Evolutionary conservation across 148 eudicot species (phyloP), one percentile per base, ranked within the genome.

Genomic region (Gaultheria prostrata): DNA sequence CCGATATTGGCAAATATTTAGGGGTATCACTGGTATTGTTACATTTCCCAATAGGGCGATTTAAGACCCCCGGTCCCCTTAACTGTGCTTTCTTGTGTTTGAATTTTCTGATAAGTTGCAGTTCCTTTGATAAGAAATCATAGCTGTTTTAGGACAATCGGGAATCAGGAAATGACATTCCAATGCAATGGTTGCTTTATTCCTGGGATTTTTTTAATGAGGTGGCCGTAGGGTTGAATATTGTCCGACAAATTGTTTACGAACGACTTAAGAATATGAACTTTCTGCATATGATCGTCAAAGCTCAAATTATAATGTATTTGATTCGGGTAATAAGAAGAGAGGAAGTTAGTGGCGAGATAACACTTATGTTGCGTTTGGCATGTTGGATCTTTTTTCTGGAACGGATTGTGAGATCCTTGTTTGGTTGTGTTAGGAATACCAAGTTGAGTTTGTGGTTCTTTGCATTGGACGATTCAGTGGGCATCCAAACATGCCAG

Each of bases 381-480:
- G 12, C 14, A 76, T 76, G 18, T 46, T 48, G 35, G 1, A n/a
- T 77, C 3, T 13, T 14, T 12, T 28, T 0, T 48, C 4, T 77
- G 3, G 33, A 51, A 14, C 6, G 33, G 30, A 77, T 12, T 48
- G 26, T 24, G 79, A 12, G 32, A 76, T 50, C n/a, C 12, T 28
- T 51, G 24, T 30, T 78, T 51, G 0, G 28, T 32, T 79, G 82
- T 59, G 71, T 7, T n/a, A 80, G 82, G 74, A 63, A 24, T 63
- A 80, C 82, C 74, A 80, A 39, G 33, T 28, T 6, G 74, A 65
- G 14, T 80, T 80, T 45, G 56, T 80, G 74, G 32, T 80, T 61
- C 82, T 80, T 6, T 80, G 82, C 56, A 45, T 80, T 6, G 82
- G 82, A 43, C 18, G 74, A 45, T 80, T 63, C 54, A 45, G 75